Conservation (phyloP, 1,139 yeast species). For the Hemisphaericaspora subhashii region DNA sequence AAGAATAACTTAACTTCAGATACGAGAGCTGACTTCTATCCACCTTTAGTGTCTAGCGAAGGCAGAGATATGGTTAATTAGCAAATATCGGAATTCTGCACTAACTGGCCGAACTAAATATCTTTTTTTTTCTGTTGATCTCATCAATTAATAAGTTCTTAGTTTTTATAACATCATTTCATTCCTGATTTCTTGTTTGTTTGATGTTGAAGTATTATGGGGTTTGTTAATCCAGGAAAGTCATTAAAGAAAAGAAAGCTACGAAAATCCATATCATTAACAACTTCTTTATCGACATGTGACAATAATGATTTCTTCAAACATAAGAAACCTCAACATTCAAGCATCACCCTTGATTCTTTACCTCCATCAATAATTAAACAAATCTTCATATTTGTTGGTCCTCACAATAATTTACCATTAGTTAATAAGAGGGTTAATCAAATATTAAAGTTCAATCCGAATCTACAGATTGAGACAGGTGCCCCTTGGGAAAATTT, state of each 20-base stretch:
- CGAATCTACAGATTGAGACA: conserved; percentile 4
- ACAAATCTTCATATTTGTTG: conserved; percentile 30
- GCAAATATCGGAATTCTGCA: too few species aligned
- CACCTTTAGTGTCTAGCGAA: too few species aligned
- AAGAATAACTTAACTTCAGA: too few species aligned
- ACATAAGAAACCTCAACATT: neutral
- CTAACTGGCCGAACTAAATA: too few species aligned
- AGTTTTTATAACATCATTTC: too few species aligned
- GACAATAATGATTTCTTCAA: neutral
- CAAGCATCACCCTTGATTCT: neutral
- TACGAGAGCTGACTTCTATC: too few species aligned
- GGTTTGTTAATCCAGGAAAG: conserved; percentile 33
- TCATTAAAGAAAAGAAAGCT: conserved; percentile 11
- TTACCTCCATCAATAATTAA: conserved; percentile 36
- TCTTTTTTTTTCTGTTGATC: too few species aligned
- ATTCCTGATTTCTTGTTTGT: neutral
- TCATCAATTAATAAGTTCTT: neutral
- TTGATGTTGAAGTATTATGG: conserved; percentile 20
- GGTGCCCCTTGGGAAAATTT: conserved; percentile 17
- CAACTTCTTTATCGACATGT: conserved; percentile 1
- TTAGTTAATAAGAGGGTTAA: conserved; percentile 26
- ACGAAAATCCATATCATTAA: conserved; percentile 2
- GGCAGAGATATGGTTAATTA: too few species aligned
- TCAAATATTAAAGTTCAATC: conserved; percentile 20
- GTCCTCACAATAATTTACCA: conserved; percentile 27